These are phyloP conservation scores for Neurospora sp. DNA, from an alignment of 495 filamentous ascomycete species.

Conservation along the genomic window DNA sequence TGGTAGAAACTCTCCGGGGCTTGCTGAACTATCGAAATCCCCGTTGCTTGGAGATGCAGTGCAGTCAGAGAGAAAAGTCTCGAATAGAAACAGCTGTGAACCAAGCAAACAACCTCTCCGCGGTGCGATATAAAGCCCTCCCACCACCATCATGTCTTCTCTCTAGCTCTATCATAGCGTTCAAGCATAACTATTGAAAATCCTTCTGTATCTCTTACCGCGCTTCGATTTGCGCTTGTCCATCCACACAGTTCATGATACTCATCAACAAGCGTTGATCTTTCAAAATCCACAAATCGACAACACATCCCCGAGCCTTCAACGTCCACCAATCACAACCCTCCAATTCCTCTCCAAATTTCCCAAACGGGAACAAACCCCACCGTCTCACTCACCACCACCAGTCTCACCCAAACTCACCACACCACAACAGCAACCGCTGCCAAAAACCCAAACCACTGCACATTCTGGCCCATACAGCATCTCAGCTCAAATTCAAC, in stretches of 20 bases:
- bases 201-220: too few species aligned
- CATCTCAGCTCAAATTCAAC: neutral
- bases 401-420: neutral
- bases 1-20: neutral
- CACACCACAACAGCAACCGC: neutral
- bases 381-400: neutral
- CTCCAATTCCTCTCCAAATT: neutral
- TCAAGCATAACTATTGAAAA: too few species aligned
- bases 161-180: too few species aligned
- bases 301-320: neutral
- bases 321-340: neutral
- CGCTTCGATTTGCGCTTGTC: neutral
- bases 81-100: neutral
- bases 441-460: neutral
- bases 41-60: neutral
- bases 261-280: neutral
- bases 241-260: neutral
- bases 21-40: neutral
- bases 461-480: neutral
- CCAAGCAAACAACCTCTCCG: neutral
- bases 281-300: neutral
- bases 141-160: neutral
- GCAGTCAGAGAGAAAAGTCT: neutral
- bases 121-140: neutral
- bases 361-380: neutral